phyloP scores from a whole-genome alignment of 495 filamentous ascomycete genomes.

The Neurospora sp. region DNA sequence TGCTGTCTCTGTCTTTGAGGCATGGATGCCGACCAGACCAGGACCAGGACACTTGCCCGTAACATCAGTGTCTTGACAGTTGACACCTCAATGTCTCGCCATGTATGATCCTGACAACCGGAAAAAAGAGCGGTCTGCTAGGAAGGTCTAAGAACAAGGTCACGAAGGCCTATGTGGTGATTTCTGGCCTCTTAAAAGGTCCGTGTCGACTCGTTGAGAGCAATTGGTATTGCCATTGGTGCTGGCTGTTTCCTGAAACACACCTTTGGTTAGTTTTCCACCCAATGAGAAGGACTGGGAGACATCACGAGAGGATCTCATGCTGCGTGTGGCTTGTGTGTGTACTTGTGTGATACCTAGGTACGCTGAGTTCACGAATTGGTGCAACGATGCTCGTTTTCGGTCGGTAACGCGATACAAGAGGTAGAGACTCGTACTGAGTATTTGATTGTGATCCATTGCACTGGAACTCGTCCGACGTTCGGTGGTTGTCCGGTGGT shows the following conservation, averaged over 20 bases:
- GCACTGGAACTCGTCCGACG: background rate
- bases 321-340: constrained; percentile 8
- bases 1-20: too few relatives aligned
- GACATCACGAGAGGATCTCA: constrained; percentile 14
- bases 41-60: background rate
- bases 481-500: background rate
- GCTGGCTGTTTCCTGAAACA: background rate
- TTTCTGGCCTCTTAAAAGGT: too few relatives aligned
- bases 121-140: background rate
- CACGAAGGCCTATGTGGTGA: background rate
- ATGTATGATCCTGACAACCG: background rate
- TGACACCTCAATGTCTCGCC: background rate
- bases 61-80: background rate
- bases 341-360: background rate
- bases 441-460: background rate
- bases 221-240: background rate
- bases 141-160: background rate
- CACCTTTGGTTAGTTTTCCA: background rate
- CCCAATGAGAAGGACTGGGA: constrained; percentile 5
- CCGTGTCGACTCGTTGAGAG: too few relatives aligned
- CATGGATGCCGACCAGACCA: too few relatives aligned
- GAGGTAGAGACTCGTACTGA: background rate
- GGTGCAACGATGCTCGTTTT: background rate
- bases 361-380: background rate
- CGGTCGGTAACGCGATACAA: background rate